Evolutionary conservation across 768 basidiomycete genomes (phyloP), one percentile per base, ranked within the genome.

Genomic region (Pulveroboletus frians): DNA sequence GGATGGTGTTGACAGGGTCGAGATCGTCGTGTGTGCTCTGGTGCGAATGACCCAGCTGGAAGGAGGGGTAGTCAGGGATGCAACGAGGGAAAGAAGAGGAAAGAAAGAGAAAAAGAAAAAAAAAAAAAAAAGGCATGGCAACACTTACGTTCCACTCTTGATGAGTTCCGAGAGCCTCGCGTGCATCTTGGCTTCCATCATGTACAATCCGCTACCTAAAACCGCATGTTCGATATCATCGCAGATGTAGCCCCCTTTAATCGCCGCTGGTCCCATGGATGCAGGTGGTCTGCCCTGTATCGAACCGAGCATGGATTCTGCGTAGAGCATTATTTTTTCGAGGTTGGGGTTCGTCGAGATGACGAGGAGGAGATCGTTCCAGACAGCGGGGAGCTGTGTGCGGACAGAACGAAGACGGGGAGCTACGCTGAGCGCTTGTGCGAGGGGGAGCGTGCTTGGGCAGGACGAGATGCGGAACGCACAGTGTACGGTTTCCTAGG

Each of bases 371-470:
- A 76, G 57, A 38, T 73, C 68, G 63, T 78, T 81, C 83, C 83
- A 84, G 0, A 82, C 67, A 4, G 75, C 71, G 2, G 83, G 83
- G 6, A 83, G 67, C 39, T 76, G 71, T 0, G 83, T 78, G 49
- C 72, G 67, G 45, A 85, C 71, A 2, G 69, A 72, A 53, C 72
- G 76, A 5, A 85, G 68, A 10, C 66, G 56, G 18, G 74, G 73
- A 5, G 73, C 66, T 1, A 66, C 71, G 0, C 73, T 68, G 9
- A 72, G 63, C 17, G 78, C 73, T 2, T 56, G 51, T 17, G 71
- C 68, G 51, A 59, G 73, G 11, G 58, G 50, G 6, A 63, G 49
- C 3, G 63, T 56, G 2, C 40, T 42, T 2, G 58, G 53, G 37
- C 58, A 59, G 49, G 79, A 74, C 2, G 80, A 77, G 34, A 83